Percentiles rank a stretch among this genome's conserved stretches.
Evolutionary conservation across 192 early-diverging fungal species (phyloP).

Genomic region (Spizellomyces sp.): DNA sequence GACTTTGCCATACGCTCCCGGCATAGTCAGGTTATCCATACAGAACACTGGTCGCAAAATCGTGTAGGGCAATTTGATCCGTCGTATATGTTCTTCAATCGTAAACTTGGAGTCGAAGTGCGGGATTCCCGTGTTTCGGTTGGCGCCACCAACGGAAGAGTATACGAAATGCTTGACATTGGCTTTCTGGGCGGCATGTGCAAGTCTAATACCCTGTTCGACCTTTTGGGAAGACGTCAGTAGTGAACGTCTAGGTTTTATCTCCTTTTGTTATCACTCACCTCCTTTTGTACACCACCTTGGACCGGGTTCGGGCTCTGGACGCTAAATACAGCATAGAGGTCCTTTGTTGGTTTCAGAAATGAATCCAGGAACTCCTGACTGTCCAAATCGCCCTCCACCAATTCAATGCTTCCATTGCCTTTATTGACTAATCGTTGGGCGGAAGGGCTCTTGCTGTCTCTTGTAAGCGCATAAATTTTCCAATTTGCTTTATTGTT

Average conservation of each 20-base stretch:
- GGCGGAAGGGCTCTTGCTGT: neutral
- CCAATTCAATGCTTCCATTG: neutral
- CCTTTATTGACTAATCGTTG: constrained; percentile 2
- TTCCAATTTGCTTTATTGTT: neutral
- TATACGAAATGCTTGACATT: constrained; percentile 4
- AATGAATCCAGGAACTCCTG: neutral
- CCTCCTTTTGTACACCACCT: neutral
- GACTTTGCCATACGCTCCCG: neutral
- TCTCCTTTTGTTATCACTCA: no score
- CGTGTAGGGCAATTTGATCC: neutral
- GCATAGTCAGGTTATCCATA: neutral
- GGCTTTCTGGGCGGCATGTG: neutral
- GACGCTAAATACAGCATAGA: constrained; percentile 1
- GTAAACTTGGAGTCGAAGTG: constrained; percentile 3
- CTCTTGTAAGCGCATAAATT: neutral
- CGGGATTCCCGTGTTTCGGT: constrained; percentile 1
- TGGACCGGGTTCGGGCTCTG: neutral
- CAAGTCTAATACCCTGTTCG: neutral
- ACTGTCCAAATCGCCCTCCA: constrained; percentile 3
- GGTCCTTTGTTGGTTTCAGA: neutral
- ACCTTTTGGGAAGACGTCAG: no score
- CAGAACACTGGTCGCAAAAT: neutral
- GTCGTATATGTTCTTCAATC: neutral
- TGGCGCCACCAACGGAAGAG: neutral
- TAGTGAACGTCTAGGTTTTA: no score